Evolutionary conservation across 2,329 filamentous ascomycete species (phyloP).

Genomic region (Cryphonectria nitschkei): DNA sequence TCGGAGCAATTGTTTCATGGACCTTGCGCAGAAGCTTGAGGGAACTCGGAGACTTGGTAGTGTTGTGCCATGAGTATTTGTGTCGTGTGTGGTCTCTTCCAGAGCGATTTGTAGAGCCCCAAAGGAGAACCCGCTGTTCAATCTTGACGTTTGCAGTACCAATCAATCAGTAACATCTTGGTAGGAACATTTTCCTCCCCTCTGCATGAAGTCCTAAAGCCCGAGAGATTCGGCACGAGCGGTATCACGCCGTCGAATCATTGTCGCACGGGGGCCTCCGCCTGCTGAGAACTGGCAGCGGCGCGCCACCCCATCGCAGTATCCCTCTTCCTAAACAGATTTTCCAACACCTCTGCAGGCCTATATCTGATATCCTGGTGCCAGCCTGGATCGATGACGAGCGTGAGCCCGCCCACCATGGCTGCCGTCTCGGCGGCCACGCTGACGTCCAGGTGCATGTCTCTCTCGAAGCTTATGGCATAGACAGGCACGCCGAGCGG

Average conservation of each 20-base stretch:
- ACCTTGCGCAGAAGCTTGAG: no score
- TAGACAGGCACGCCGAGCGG: conserved; percentile 14
- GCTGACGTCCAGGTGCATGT: conserved; percentile 15
- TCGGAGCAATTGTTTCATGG: no score
- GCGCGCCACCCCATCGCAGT: not conserved
- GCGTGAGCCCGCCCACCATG: conserved; percentile 14
- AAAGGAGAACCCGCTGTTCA: not conserved
- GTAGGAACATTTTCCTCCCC: not conserved
- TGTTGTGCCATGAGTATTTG: no score
- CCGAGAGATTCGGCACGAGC: not conserved
- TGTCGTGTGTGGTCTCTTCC: no score
- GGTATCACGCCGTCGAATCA: not conserved
- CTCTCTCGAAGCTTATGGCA: conserved; percentile 12
- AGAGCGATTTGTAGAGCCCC: no score
- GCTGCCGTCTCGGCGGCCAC: not conserved
- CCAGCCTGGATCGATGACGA: conserved; percentile 15
- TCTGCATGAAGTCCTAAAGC: not conserved
- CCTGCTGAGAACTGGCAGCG: not conserved
- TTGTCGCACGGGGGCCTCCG: not conserved
- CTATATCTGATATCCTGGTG: conserved; percentile 19
- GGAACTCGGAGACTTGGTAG: no score
- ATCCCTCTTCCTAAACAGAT: not conserved
- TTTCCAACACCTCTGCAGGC: conserved; percentile 11
- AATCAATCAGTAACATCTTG: not conserved
- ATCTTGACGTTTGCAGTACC: not conserved